A percentile compares a stretch with the other conserved stretches of the same genome.
Conservation (phyloP, 2,329 filamentous ascomycete genomes). For the Hymenoscyphus fructigenus region DNA sequence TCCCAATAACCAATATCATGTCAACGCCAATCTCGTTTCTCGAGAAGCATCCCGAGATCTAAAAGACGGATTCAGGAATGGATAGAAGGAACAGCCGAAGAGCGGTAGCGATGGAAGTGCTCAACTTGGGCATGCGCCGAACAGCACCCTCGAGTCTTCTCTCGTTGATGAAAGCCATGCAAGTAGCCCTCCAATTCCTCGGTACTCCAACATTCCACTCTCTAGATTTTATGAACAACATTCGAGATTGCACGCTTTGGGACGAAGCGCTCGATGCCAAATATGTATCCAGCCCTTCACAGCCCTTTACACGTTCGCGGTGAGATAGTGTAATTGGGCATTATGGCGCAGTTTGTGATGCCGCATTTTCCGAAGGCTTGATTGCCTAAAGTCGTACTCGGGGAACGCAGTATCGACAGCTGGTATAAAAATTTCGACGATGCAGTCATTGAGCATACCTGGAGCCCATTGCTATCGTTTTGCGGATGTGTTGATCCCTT, state of each 20-base stretch:
- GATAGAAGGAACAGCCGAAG: too few relatives aligned
- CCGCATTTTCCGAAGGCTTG: constrained; percentile 10
- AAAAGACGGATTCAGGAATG: too few relatives aligned
- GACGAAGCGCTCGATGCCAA: constrained; percentile 28
- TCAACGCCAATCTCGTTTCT: too few relatives aligned
- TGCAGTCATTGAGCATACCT: constrained; percentile 6
- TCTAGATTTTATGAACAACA: constrained; percentile 11
- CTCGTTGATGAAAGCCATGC: background rate
- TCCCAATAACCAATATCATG: too few relatives aligned
- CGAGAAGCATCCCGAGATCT: too few relatives aligned
- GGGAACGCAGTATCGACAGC: constrained; percentile 5
- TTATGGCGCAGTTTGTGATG: constrained; percentile 8
- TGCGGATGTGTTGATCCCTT: background rate
- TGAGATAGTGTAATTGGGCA: constrained; percentile 19
- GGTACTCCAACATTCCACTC: constrained; percentile 16
- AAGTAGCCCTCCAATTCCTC: constrained; percentile 16
- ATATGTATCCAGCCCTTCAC: constrained; percentile 16
- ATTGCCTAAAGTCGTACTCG: constrained; percentile 12
- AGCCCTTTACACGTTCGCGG: constrained; percentile 14
- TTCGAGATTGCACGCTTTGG: constrained; percentile 25
- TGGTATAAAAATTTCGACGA: constrained; percentile 14
- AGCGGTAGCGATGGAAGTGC: too few relatives aligned
- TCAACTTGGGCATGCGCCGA: too few relatives aligned
- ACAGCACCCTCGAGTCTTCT: too few relatives aligned
- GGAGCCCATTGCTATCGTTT: background rate